Conservation (phyloP, 108 stramenopile genomes). For the Chaetoceros tenuissimus region DNA sequence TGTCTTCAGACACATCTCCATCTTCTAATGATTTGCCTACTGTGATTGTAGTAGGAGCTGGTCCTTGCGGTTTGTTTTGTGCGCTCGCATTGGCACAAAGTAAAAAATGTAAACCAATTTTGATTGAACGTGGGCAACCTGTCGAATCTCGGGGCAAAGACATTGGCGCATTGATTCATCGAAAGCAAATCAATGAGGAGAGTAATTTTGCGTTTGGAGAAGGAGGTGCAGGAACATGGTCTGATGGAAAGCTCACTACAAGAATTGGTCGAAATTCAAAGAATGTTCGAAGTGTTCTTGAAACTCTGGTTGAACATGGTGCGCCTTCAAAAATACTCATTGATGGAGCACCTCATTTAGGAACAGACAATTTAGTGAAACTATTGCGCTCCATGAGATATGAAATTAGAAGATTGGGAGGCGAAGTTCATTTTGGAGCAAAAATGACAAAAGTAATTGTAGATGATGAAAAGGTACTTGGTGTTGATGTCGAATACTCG, state of each 20-base stretch:
- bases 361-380: slow-evolving; percentile 88
- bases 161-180: slow-evolving; percentile 82
- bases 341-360: slow-evolving; percentile 89
- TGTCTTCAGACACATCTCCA: neutral
- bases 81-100: slow-evolving; percentile 62
- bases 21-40: neutral
- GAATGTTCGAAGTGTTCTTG: slow-evolving; percentile 68
- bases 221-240: slow-evolving; percentile 96
- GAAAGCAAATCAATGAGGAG: slow-evolving; percentile 46
- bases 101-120: slow-evolving; percentile 43
- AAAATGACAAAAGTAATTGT: slow-evolving; percentile 51
- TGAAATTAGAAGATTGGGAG: slow-evolving; percentile 52
- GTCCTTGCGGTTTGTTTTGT: slow-evolving; percentile 90
- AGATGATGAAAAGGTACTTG: slow-evolving; percentile 30
- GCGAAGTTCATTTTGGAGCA: slow-evolving; percentile 75
- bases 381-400: slow-evolving; percentile 74
- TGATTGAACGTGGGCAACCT: slow-evolving; percentile 88
- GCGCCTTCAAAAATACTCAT: slow-evolving; percentile 80
- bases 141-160: slow-evolving; percentile 86
- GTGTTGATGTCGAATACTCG: slow-evolving; percentile 26
- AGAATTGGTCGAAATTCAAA: slow-evolving; percentile 82
- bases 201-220: slow-evolving; percentile 92
- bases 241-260: slow-evolving; percentile 94
- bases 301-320: slow-evolving; percentile 79
- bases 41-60: slow-evolving; percentile 71